These are phyloP conservation scores for Sporisorium sorghi DNA, from an alignment of 1,284 basidiomycete species.

Conservation along the genomic window DNA sequence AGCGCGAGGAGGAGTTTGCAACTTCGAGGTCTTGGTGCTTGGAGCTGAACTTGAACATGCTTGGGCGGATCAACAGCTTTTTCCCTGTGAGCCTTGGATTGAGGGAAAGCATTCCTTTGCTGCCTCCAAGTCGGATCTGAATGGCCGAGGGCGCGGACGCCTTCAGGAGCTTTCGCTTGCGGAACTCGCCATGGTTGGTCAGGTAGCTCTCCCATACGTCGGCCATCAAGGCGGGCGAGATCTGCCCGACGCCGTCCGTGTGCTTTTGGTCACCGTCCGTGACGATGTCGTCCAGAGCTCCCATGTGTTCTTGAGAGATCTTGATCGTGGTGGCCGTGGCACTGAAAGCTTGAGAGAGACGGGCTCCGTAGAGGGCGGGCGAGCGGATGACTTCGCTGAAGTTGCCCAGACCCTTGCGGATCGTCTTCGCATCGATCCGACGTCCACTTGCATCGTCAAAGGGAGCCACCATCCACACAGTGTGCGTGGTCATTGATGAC, in stretches of 20 bases:
- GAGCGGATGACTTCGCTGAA: constrained; percentile 29
- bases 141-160: constrained; percentile 38
- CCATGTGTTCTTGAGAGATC: constrained; percentile 2
- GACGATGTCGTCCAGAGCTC: not conserved
- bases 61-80: constrained; percentile 21
- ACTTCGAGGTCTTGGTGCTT: constrained; percentile 36
- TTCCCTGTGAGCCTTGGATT: constrained; percentile 29
- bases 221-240: constrained; percentile 36
- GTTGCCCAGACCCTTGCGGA: constrained; percentile 33
- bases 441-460: constrained; percentile 19
- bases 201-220: constrained; percentile 36
- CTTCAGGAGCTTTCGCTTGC: constrained; percentile 22
- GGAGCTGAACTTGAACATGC: constrained; percentile 36
- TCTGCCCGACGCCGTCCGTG: constrained; percentile 40
- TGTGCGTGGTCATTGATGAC: constrained; percentile 40
- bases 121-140: constrained; percentile 41
- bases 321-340: constrained; percentile 32
- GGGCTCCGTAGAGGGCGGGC: constrained; percentile 33
- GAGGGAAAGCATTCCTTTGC: constrained; percentile 40
- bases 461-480: constrained; percentile 30
- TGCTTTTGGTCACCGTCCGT: constrained; percentile 1
- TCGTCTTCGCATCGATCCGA: constrained; percentile 21
- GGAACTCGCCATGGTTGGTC: constrained; percentile 23
- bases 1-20: constrained; percentile 22
- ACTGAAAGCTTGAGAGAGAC: constrained; percentile 47